Base-by-base conservation (phyloP, 306 rosid genomes). In the Vigna radiata region DNA sequence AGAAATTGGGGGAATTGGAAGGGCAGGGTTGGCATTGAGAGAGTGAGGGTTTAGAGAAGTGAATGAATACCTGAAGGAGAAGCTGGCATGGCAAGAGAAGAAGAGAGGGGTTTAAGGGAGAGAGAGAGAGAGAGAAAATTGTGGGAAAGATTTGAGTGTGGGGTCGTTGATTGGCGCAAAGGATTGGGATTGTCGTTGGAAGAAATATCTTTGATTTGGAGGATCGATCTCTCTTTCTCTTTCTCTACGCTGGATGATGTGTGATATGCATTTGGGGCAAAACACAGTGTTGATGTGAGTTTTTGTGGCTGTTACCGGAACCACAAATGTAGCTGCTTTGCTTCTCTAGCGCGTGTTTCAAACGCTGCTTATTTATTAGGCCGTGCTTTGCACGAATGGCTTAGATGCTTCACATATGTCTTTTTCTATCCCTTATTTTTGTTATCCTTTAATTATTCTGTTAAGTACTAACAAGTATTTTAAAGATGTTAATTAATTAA, bases 131-230 rank as follows among this genome's bases (percentile, higher is more conserved):
- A 37, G 49, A 73, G 86, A 66, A 73, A 72, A 76, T 46, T 46
- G 67, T 21, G 17, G 79, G 69, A 70, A 76, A 72, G 48, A 7
- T 56, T 71, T 33, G 82, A 70, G 63, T 82, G 90, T 84, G 93
- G 96, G 93, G 94, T 91, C 89, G 87, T 83, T 87, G 91, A 91
- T 89, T 91, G 92, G 93, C 79, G 89, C 79, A 88, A 85, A 82
- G 84, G 80, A 62, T 70, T 73, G 83, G 75, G 69, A 63, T 76
- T 54, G 76, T 79, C 33, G 48, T 75, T 73, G 84, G 53, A 78
- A 81, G 63, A 81, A 78, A 77, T 59, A 47, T n/a, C 55, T 64
- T 80, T 67, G 71, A 49, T 69, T 73, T 47, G 27, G 81, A 47
- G 66, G 73, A 83, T 72, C 50, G 55, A 16, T 59, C 75, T 55